Conservation (phyloP, 305 asterid genomes). For the Fraxinus latifolia region DNA sequence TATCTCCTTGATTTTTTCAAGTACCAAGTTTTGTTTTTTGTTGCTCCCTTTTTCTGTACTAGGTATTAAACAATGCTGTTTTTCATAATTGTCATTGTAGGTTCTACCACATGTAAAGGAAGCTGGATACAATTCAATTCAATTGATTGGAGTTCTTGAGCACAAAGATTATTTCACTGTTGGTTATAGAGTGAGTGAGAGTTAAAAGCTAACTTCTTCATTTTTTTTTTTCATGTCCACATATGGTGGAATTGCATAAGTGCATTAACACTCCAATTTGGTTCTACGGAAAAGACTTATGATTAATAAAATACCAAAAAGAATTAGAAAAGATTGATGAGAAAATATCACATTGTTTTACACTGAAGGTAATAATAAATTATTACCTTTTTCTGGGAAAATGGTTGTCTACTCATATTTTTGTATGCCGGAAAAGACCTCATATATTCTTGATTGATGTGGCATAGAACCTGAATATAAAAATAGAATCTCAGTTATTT, state of each 20-base stretch:
- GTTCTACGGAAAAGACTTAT: not conserved
- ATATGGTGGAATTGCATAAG: not conserved
- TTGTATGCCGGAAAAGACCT: not conserved
- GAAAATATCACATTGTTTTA: not conserved
- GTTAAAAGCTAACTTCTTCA: slow-evolving; percentile 2
- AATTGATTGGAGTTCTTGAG: slow-evolving; percentile 85
- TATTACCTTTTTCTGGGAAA: not conserved
- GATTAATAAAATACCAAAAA: not conserved
- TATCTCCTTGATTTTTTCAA: slow-evolving; percentile 26
- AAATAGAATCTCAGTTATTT: not conserved
- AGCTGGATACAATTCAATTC: slow-evolving; percentile 93
- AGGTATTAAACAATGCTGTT: slow-evolving; percentile 24
- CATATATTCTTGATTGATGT: not conserved
- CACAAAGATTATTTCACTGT: slow-evolving; percentile 91
- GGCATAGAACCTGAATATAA: not conserved
- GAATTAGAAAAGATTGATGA: not conserved
- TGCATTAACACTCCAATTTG: not conserved
- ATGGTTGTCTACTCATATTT: not conserved
- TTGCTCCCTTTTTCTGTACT: slow-evolving; percentile 16
- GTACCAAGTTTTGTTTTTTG: slow-evolving; percentile 16
- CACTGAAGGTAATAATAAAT: not conserved
- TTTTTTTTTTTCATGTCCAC: not conserved
- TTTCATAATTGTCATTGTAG: slow-evolving; percentile 37
- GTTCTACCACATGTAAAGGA: slow-evolving; percentile 86
- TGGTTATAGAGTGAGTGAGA: slow-evolving; percentile 78